Conservation (phyloP, 2,329 filamentous ascomycete species). For the Diaporthe vexans region DNA sequence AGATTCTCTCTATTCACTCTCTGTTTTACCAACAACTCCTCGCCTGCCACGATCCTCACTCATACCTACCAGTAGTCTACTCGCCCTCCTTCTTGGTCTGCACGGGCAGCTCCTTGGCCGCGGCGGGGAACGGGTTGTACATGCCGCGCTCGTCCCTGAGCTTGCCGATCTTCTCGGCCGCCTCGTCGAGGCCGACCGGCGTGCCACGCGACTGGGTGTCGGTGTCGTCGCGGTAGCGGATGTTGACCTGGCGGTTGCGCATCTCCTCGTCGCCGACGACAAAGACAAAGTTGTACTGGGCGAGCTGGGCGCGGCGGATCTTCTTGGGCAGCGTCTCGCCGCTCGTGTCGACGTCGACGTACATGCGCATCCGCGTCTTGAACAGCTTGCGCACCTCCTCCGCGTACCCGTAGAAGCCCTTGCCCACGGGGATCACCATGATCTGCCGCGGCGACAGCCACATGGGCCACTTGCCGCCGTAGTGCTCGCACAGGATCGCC, state of each 20-base stretch:
- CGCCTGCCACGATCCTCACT: neutral
- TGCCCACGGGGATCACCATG: slow-evolving; percentile 82
- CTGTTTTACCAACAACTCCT: neutral
- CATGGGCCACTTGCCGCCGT: slow-evolving; percentile 90
- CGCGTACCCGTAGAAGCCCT: slow-evolving; percentile 79
- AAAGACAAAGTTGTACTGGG: slow-evolving; percentile 89
- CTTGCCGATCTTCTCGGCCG: slow-evolving; percentile 67
- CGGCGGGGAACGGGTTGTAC: slow-evolving; percentile 54
- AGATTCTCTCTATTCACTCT: slow-evolving; percentile 11
- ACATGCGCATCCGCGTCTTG: slow-evolving; percentile 73
- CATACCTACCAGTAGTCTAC: neutral
- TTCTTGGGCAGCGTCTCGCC: slow-evolving; percentile 92
- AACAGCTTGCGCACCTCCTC: slow-evolving; percentile 79
- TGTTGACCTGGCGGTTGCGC: slow-evolving; percentile 72
- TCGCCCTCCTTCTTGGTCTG: slow-evolving; percentile 39
- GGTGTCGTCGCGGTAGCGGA: slow-evolving; percentile 74
- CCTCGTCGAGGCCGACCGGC: slow-evolving; percentile 69
- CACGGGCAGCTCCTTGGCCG: slow-evolving; percentile 42
- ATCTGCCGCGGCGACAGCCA: slow-evolving; percentile 90
- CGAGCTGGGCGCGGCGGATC: slow-evolving; percentile 84
- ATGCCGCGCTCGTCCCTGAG: slow-evolving; percentile 63
- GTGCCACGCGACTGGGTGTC: slow-evolving; percentile 73
- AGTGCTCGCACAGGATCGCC: slow-evolving; percentile 86
- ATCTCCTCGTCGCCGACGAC: slow-evolving; percentile 75
- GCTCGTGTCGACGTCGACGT: slow-evolving; percentile 78